A percentile compares a stretch with the other conserved stretches of the same genome.
Evolutionary conservation across 1,284 basidiomycete genomes (phyloP).

Genomic region (Hemileia vastatrix): DNA sequence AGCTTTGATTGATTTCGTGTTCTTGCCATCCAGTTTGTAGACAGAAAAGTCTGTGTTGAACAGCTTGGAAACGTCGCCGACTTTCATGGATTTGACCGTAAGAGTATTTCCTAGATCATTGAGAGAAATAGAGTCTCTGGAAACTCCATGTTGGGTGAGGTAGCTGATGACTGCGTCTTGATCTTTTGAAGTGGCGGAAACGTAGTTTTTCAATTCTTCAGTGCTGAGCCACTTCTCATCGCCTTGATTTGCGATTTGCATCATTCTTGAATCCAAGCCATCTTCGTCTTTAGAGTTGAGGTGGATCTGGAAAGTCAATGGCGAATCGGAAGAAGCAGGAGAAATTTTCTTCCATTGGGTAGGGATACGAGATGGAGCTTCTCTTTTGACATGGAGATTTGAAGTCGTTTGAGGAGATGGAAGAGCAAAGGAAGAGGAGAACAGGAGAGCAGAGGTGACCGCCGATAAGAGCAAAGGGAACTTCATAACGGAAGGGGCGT

Average conservation of each 20-base stretch:
- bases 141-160: constrained; percentile 11
- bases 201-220: constrained; percentile 23
- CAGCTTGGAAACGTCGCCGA: constrained; percentile 14
- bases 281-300: constrained; percentile 14
- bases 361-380: background rate
- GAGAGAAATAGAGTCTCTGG: background rate
- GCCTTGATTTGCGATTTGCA: constrained; percentile 6
- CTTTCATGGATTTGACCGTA: constrained; percentile 22
- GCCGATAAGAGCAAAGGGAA: too few relatives aligned
- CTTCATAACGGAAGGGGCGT: too few relatives aligned
- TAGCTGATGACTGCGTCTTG: constrained; percentile 9
- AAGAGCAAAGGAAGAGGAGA: too few relatives aligned
- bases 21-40: constrained; percentile 1
- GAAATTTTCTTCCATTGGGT: background rate
- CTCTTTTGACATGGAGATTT: too few relatives aligned
- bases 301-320: constrained; percentile 17
- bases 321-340: background rate
- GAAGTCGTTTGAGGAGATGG: too few relatives aligned
- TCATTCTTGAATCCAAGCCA: constrained; percentile 22
- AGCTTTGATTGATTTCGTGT: constrained; percentile 6
- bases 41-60: constrained; percentile 16
- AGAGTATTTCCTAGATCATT: constrained; percentile 5
- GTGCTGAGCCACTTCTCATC: constrained; percentile 21
- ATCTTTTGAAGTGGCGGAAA: constrained; percentile 2
- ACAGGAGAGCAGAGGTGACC: too few relatives aligned